A percentile compares a stretch with the other conserved stretches of the same genome.
Conservation (phyloP, 768 basidiomycete genomes). For the Kondoa malvinella region DNA sequence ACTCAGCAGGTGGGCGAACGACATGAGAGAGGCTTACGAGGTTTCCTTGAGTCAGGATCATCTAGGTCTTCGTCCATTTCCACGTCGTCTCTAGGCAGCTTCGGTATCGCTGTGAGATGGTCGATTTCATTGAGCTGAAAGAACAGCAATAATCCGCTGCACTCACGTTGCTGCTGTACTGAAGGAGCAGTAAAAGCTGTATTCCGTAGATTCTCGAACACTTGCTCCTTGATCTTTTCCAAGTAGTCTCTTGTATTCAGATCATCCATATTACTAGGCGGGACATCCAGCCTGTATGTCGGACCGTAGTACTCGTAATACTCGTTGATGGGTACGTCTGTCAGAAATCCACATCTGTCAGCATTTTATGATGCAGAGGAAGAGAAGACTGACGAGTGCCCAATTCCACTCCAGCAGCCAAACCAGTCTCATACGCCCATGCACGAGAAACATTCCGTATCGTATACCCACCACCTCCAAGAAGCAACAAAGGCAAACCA, state of each 20-base stretch:
- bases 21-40: constrained; percentile 22
- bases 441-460: constrained; percentile 92
- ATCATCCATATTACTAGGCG: constrained; percentile 84
- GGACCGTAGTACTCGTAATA: constrained; percentile 99
- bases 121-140: not conserved
- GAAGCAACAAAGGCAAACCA: constrained; percentile 74
- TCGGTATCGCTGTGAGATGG: not conserved
- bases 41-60: constrained; percentile 53
- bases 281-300: constrained; percentile 88
- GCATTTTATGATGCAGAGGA: constrained; percentile 10
- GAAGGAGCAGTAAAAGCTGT: constrained; percentile 66
- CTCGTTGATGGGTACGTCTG: constrained; percentile 94
- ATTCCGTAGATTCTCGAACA: constrained; percentile 75
- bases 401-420: constrained; percentile 93
- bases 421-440: constrained; percentile 95
- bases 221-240: constrained; percentile 76
- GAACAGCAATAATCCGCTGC: too few relatives aligned
- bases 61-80: constrained; percentile 78
- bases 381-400: constrained; percentile 34
- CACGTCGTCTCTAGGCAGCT: constrained; percentile 58
- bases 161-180: constrained; percentile 70
- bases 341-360: not conserved
- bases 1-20: not conserved
- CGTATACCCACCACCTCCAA: constrained; percentile 96
- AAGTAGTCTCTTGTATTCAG: constrained; percentile 84